These are phyloP conservation scores for Seiridium cupressi DNA, from an alignment of 2,329 filamentous ascomycete genomes.

Conservation along the genomic window DNA sequence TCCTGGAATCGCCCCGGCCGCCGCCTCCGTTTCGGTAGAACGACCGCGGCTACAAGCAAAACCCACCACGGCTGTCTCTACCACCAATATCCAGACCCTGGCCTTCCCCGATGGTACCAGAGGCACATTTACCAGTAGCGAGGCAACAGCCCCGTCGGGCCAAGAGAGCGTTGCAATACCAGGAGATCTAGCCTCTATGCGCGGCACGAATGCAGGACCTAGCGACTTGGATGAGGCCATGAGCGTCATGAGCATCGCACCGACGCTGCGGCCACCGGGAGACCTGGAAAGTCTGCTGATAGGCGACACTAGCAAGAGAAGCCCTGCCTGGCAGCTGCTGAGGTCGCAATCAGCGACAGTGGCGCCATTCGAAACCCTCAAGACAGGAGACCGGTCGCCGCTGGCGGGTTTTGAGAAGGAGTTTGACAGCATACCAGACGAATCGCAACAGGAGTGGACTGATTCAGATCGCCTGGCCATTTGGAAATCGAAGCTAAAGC, in stretches of 20 bases:
- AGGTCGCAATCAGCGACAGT: slow-evolving; percentile 59
- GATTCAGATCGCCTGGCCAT: slow-evolving; percentile 62
- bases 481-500: slow-evolving; percentile 93
- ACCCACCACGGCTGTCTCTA: slow-evolving; percentile 81
- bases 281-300: slow-evolving; percentile 82
- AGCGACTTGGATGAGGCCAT: slow-evolving; percentile 60
- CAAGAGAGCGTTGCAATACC: slow-evolving; percentile 31
- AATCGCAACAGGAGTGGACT: slow-evolving; percentile 35
- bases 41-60: slow-evolving; percentile 51
- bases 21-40: slow-evolving; percentile 28
- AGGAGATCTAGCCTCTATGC: slow-evolving; percentile 14
- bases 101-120: slow-evolving; percentile 68
- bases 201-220: slow-evolving; percentile 24
- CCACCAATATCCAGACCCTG: slow-evolving; percentile 76
- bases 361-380: slow-evolving; percentile 58
- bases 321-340: slow-evolving; percentile 67
- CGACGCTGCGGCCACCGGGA: slow-evolving; percentile 59
- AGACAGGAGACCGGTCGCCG: slow-evolving; percentile 39
- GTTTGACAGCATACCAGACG: slow-evolving; percentile 71
- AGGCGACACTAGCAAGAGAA: slow-evolving; percentile 65
- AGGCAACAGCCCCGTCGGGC: slow-evolving; percentile 29
- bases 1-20: slow-evolving; percentile 1
- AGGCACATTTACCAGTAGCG: slow-evolving; percentile 54
- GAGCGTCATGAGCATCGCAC: slow-evolving; percentile 66
- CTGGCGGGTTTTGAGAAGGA: slow-evolving; percentile 71